Evolutionary conservation across 1,139 yeast species (phyloP).

Genomic region (Trichomonascaceae sp.): DNA sequence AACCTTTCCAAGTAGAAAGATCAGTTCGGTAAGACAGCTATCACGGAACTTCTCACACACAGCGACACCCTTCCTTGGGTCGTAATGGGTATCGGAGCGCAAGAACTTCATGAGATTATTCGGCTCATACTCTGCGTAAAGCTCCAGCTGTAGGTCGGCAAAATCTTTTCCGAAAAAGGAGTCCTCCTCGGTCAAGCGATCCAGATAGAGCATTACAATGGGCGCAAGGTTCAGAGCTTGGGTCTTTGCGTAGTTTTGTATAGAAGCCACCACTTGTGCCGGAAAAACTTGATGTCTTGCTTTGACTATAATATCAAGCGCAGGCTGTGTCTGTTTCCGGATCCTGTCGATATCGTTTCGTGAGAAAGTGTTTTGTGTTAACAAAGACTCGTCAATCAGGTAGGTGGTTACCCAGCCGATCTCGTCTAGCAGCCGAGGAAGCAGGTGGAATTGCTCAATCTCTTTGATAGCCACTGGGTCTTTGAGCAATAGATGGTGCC

Average conservation of each 20-base stretch:
- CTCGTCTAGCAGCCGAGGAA: conserved; percentile 34
- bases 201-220: conserved; percentile 47
- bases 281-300: conserved; percentile 57
- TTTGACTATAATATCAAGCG: conserved; percentile 46
- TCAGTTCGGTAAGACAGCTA: conserved; percentile 53
- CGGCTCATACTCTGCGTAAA: conserved; percentile 52
- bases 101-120: conserved; percentile 42
- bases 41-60: conserved; percentile 42
- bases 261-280: conserved; percentile 32
- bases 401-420: conserved; percentile 7
- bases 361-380: too few relatives aligned
- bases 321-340: conserved; percentile 29
- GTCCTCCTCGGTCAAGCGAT: conserved; percentile 41
- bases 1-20: conserved; percentile 66
- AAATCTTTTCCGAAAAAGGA: conserved; percentile 39
- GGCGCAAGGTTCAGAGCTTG: too few relatives aligned
- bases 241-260: conserved; percentile 26
- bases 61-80: conserved; percentile 53
- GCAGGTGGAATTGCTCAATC: conserved; percentile 47
- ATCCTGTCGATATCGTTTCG: conserved; percentile 35
- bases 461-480: conserved; percentile 47
- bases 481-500: conserved; percentile 42
- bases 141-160: conserved; percentile 52
- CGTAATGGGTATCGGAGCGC: conserved; percentile 41
- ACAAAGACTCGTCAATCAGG: too few relatives aligned